phyloP scores from a whole-genome alignment of 305 asterid genomes.

The Fraxinus greggii region DNA sequence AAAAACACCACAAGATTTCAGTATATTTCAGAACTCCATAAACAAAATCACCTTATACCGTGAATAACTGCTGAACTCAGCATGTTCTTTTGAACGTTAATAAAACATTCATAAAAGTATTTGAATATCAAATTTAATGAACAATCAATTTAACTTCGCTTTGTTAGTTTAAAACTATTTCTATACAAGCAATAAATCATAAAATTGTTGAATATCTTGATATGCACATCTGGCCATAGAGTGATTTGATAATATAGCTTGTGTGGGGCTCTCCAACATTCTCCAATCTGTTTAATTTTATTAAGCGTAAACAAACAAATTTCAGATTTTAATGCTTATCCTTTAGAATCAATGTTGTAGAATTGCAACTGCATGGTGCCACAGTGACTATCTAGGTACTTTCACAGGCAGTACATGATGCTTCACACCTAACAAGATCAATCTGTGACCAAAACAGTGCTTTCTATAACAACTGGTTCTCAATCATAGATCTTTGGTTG shows the following conservation, averaged over 20 bases:
- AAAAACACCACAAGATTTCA: background rate
- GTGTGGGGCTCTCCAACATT: background rate
- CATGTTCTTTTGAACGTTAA: background rate
- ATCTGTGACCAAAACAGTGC: background rate
- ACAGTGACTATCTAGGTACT: background rate
- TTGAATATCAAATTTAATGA: background rate
- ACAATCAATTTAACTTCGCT: background rate
- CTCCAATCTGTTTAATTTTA: background rate
- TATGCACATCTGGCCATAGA: background rate
- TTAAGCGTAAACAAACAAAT: background rate
- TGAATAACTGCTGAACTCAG: background rate
- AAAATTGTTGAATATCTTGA: background rate
- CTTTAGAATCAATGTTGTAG: background rate
- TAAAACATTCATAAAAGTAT: background rate
- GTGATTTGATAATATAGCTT: background rate
- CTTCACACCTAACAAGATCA: background rate
- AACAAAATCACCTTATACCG: slow-evolving; percentile 15
- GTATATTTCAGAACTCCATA: slow-evolving; percentile 4
- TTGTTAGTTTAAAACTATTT: background rate
- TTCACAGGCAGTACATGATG: background rate
- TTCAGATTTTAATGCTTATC: background rate
- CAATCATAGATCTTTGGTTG: background rate
- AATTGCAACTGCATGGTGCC: background rate
- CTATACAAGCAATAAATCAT: background rate
- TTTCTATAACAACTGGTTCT: background rate